Base-by-base conservation (phyloP, 177 flowering plant genomes). In the Vitis hybrid region DNA sequence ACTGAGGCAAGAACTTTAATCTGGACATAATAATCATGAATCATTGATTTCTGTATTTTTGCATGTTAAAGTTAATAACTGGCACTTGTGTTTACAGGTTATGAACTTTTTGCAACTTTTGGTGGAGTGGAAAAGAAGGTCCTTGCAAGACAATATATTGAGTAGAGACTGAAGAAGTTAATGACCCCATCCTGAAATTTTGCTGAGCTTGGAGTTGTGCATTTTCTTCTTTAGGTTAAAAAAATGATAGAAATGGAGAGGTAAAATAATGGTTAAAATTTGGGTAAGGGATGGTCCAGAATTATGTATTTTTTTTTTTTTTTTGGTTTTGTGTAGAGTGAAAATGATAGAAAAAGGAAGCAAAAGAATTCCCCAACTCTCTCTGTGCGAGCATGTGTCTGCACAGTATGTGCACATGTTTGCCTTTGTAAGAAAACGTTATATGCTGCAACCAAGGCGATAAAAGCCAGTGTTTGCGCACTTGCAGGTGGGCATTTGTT, bases 91-190 rank as follows among this genome's bases (percentile, higher is more conserved):
- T 67, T 61, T 53, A 41, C 72, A 88, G 90, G 93, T 89, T 32
- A 87, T 74, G 85, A 78, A 79, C 52, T 91, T 91, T 71, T 74
- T 91, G 75, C 84, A 73, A 30, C 90, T 85, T 41, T 74, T 91
- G 66, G 91, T 85, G 55, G 82, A 86, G 51, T 89, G 91, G 91
- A 86, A 89, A 65, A 64, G 75, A 48, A 50, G 54, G 13, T 79
- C 81, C 0, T 63, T 14, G 6, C 65, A 63, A 58, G 67, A 21
- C 52, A 46, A 17, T 30, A 61, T 11, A 55, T 56, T 56, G 65
- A 68, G 54, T 68, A 66, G 62, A 61, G 18, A 15, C 13, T 32
- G 41, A 20, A 21, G 49, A 41, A 46, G 17, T 11, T 9, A 14
- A 21, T 30, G 11, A 59, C 3, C 17, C 15, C 30, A 41, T 14